Conservation (phyloP, 1,284 basidiomycete species). For the Chalciporus sp. region DNA sequence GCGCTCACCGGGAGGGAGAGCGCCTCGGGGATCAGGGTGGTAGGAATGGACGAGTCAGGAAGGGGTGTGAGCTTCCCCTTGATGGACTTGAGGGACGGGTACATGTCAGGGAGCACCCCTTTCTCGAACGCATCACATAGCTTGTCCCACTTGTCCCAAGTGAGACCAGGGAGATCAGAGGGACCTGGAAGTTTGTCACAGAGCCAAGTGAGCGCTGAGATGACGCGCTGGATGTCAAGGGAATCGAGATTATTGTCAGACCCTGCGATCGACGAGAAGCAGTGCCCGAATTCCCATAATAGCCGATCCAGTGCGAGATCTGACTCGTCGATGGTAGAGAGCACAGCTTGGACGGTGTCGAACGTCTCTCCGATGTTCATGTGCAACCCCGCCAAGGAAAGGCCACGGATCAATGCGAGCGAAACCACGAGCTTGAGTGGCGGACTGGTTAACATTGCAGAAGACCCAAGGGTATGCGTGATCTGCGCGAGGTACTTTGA, state of each 20-base stretch:
- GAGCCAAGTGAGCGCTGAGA: conserved; percentile 33
- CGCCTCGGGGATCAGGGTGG: conserved; percentile 29
- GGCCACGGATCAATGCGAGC: conserved; percentile 43
- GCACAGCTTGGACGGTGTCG: conserved; percentile 30
- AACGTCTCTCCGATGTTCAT: conserved; percentile 29
- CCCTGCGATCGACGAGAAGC: conserved; percentile 35
- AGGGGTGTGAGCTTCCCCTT: conserved; percentile 33
- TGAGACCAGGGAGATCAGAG: conserved; percentile 36
- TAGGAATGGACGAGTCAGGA: conserved; percentile 31
- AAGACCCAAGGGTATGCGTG: conserved; percentile 26
- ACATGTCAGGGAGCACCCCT: conserved; percentile 30
- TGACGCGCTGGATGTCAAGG: conserved; percentile 32
- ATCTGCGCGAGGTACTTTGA: conserved; percentile 33
- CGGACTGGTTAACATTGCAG: conserved; percentile 37
- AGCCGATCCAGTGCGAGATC: conserved; percentile 37
- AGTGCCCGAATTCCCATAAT: conserved; percentile 39
- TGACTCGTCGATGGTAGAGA: conserved; percentile 32
- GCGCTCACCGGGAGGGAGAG: conserved; percentile 26
- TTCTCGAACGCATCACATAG: conserved; percentile 33
- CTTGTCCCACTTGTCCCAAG: conserved; percentile 37
- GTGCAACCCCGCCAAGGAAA: conserved; percentile 21
- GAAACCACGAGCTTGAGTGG: conserved; percentile 48
- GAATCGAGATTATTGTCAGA: conserved; percentile 31
- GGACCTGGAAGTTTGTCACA: conserved; percentile 33
- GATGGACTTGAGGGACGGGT: conserved; percentile 29